A percentile compares a stretch with the other conserved stretches of the same genome.
Evolutionary conservation across 306 rosid species (phyloP).

Genomic region (Elaeagnus macrophylla): DNA sequence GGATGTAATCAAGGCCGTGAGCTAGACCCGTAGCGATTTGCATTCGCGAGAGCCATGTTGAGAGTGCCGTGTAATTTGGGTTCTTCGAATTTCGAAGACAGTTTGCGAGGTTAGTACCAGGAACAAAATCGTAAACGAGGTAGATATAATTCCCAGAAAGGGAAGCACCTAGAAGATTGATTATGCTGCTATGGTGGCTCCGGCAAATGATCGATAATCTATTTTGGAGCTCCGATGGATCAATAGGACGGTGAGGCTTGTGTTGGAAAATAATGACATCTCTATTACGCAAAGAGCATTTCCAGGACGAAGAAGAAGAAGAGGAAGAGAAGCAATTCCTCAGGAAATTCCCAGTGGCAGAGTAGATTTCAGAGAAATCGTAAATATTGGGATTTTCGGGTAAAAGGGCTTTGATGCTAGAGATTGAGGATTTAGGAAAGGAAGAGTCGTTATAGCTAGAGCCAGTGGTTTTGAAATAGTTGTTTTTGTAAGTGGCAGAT

Average conservation of each 20-base stretch:
- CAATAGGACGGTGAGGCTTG: conserved; percentile 44
- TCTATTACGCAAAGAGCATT: conserved; percentile 45
- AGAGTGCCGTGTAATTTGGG: conserved; percentile 60
- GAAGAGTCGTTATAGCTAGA: conserved; percentile 28
- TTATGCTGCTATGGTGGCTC: conserved; percentile 60
- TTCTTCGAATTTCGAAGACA: conserved; percentile 71
- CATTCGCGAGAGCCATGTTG: conserved; percentile 73
- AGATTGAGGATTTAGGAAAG: conserved; percentile 42
- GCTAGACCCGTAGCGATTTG: conserved; percentile 77
- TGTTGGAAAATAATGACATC: conserved; percentile 62
- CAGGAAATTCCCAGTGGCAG: conserved; percentile 51
- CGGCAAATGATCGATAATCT: conserved; percentile 47
- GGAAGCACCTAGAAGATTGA: conserved; percentile 77
- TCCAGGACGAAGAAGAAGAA: conserved; percentile 51
- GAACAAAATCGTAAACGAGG: conserved; percentile 57
- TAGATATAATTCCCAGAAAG: conserved; percentile 50
- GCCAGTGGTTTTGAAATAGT: conserved; percentile 14
- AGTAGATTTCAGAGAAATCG: conserved; percentile 51
- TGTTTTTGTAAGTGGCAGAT: conserved; percentile 13
- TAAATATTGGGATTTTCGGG: conserved; percentile 69
- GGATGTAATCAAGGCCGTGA: conserved; percentile 84
- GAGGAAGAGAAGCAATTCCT: conserved; percentile 40
- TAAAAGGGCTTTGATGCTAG: conserved; percentile 48
- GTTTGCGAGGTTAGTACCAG: conserved; percentile 60
- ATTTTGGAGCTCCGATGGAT: conserved; percentile 35